Evolutionary conservation across 1,139 yeast species (phyloP), one percentile per base, ranked within the genome.

Genomic region (Taphrina flavorubra): DNA sequence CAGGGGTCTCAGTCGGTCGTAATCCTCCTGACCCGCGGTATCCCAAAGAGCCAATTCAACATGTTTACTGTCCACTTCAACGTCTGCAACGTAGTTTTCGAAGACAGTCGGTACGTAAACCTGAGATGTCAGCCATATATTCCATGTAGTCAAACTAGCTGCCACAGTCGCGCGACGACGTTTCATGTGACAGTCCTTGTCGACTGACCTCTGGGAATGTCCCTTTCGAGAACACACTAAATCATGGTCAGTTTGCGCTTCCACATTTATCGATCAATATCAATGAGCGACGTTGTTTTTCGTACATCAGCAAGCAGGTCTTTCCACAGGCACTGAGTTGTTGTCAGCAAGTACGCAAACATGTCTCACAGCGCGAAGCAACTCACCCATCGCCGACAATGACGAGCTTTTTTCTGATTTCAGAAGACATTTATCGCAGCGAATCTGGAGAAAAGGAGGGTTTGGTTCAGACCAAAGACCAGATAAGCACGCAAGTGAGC

Each of bases 1-100:
- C 72, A 92, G 81, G 6, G 97, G 97, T 79, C 97, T 84, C 76
- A 92, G 83, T 72, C 97, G 83, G 78, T 92, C 97, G 78, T 92
- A 92, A 78, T 92, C 97, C 76, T 90, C 89, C 79, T 92, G 97
- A 39, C 97, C 97, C 8, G 97, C 97, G 18, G 97, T 92, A 84
- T 92, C 97, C 97, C 97, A 92, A 65, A 92, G 83, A 36, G 96
- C 96, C 68, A 92, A 82, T 51, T 70, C 72, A 49, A 90, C 87
- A 68, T 89, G 88, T 75, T 87, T 91, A 56, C 89, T 89, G 75
- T 89, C 94, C 51, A 88, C 88, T 85, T 90, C 86, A 46, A 92
- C 92, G 61, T 90, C 88, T 20, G 97, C 95, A 4, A 96, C 86
- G 77, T 91, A 91, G 79, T 91, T 90, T 76, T 69, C 70, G 60